A percentile compares a stretch with the other conserved stretches of the same genome.
These are phyloP conservation scores for Fraxinus pennsylvanica DNA, from an alignment of 257 asterid species.

Conservation along the genomic window DNA sequence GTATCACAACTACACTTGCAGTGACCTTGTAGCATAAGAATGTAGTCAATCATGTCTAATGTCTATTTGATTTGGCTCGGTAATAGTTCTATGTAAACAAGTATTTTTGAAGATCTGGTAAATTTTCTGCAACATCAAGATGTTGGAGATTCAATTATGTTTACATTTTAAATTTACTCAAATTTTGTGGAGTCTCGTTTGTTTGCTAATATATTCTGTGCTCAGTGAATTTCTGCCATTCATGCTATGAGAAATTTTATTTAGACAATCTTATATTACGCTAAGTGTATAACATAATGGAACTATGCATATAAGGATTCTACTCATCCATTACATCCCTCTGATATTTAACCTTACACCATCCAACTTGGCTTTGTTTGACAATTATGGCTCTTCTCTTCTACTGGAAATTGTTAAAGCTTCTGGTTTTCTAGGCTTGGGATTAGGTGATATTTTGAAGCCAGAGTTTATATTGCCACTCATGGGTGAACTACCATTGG, in stretches of 20 bases:
- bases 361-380: conserved; percentile 6
- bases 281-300: conserved; percentile 6
- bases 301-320: conserved; percentile 11
- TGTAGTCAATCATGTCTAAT: not conserved
- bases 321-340: not conserved
- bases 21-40: conserved; percentile 12
- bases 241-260: not conserved
- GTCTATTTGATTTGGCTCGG: conserved; percentile 1
- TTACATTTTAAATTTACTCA: not conserved
- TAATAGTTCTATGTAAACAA: not conserved
- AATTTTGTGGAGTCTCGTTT: conserved; percentile 9
- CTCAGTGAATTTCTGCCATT: not conserved
- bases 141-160: not conserved
- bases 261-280: conserved; percentile 12
- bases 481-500: conserved; percentile 63
- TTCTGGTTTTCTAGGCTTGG: conserved; percentile 64
- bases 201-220: not conserved
- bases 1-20: conserved; percentile 1
- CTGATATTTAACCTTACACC: not conserved
- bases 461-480: conserved; percentile 76
- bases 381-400: conserved; percentile 18
- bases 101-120: not conserved
- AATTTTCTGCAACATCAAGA: not conserved
- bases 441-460: conserved; percentile 88
- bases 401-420: conserved; percentile 22